A percentile compares a stretch with the other conserved stretches of the same genome.
Evolutionary conservation across 1,139 yeast species (phyloP).

Genomic region (Yamadazyma conglobata): DNA sequence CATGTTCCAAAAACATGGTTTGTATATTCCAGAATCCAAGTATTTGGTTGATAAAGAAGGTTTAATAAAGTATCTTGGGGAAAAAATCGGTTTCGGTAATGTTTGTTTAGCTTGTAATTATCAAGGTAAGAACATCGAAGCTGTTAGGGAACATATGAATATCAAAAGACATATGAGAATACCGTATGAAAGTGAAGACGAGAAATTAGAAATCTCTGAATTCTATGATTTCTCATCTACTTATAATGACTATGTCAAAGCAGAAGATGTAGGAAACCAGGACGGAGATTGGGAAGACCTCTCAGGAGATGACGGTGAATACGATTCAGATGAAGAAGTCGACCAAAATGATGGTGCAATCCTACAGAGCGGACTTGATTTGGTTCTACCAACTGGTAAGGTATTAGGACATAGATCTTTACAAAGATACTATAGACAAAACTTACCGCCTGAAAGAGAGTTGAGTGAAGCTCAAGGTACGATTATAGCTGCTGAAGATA

Average conservation of each 20-base stretch:
- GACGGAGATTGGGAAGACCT: conserved; percentile 48
- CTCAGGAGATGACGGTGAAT: conserved; percentile 44
- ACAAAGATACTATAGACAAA: conserved; percentile 80
- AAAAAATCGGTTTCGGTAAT: conserved; percentile 80
- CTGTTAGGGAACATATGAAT: conserved; percentile 86
- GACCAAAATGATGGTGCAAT: conserved; percentile 27
- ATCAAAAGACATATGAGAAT: conserved; percentile 83
- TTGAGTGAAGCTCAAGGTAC: conserved; percentile 91
- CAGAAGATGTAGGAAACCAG: conserved; percentile 20
- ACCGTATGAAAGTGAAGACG: conserved; percentile 84
- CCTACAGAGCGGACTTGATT: conserved; percentile 65
- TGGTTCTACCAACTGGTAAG: conserved; percentile 81
- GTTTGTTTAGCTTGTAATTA: conserved; percentile 81
- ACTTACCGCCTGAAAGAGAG: conserved; percentile 68
- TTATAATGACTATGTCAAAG: conserved; percentile 34
- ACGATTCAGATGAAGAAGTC: conserved; percentile 42
- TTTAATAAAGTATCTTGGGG: conserved; percentile 68
- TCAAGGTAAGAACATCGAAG: conserved; percentile 79
- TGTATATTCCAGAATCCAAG: conserved; percentile 78
- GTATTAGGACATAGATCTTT: conserved; percentile 88
- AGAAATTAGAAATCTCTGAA: conserved; percentile 73
- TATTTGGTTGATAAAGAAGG: conserved; percentile 72
- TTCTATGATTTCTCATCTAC: conserved; percentile 83
- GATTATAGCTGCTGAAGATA: conserved; percentile 85
- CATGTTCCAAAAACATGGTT: conserved; percentile 75